Base-by-base conservation (phyloP, 2,329 filamentous ascomycete genomes). In the Biscogniauxia sp. region DNA sequence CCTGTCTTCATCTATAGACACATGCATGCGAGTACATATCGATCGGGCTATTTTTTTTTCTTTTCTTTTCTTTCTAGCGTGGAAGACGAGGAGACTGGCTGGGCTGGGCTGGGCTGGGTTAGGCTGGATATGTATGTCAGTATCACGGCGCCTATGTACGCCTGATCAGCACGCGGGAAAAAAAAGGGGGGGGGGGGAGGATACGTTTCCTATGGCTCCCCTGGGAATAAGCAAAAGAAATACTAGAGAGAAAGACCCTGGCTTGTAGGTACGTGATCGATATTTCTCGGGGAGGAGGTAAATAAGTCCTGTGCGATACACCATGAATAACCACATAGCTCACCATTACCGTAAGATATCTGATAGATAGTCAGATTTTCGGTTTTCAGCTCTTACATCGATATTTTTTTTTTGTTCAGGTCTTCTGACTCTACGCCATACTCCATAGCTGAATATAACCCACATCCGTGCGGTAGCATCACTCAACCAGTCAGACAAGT, bases 71-170 rank as follows among this genome's bases (percentile, higher is more conserved):
- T 58, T 51, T 41, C 53, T 51, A 56, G 52, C 54, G 53, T 61
- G 23, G 59, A 17, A 20, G 20, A 13, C 7, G 17, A 52, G 41
- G 15, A 26, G 57, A 15, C 28, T 28, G 37, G 62, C 37, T 45
- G 56, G 60, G n/a, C 58, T 61, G 53, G 54, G 9, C 26, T 28
- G 28, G 28, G 28, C 28, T 32, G 28, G 7, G 28, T 32, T 32
- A 23, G 23, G 23, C 23, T 23, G 23, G 23, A 23, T 23, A 32
- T 32, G 28, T 32, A 32, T 32, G 28, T 32, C 5, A 32, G 61
- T 68, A 64, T 64, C 63, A 64, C 66, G 65, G 69, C 69, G 70
- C 66, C 65, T 72, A 73, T 70, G 71, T 67, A 68, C 45, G 58
- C 61, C 53, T 60, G 41, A 51, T 58, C 54, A 61, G 60, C 37